These are phyloP conservation scores for Acanthamoeba sp. DNA, from an alignment of 208 protist genomes.

Conservation along the genomic window DNA sequence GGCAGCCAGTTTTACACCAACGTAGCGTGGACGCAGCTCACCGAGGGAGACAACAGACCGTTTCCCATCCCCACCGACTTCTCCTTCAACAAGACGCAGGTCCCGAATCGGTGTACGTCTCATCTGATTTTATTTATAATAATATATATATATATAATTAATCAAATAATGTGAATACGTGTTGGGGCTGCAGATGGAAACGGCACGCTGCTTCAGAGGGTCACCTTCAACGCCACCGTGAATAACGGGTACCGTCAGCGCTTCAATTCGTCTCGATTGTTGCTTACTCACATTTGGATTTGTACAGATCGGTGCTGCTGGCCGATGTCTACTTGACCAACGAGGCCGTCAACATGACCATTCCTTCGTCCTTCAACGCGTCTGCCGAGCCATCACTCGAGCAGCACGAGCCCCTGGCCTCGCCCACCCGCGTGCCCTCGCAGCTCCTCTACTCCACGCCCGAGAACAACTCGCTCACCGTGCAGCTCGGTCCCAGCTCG, in stretches of 20 bases:
- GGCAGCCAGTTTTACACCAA: background rate
- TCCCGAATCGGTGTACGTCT: background rate
- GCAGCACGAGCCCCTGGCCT: background rate
- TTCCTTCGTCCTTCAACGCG: background rate
- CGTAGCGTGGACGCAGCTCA: background rate
- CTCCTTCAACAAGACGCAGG: background rate
- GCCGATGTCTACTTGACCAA: slow-evolving; percentile 26
- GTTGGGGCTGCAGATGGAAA: background rate
- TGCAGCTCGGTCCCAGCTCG: background rate
- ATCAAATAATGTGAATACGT: too few species aligned
- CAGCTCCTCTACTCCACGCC: background rate
- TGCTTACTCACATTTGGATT: background rate
- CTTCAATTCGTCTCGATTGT: too few species aligned
- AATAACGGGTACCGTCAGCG: background rate
- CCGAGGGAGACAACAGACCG: background rate
- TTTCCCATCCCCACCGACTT: background rate
- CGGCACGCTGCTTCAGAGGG: background rate
- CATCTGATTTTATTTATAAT: background rate
- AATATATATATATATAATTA: too few species aligned
- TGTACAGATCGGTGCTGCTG: background rate
- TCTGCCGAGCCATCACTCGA: background rate
- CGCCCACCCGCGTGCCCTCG: background rate
- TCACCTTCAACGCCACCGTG: background rate
- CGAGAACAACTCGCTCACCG: background rate
- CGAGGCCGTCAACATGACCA: background rate